Conservation (phyloP, 148 eudicot species). For the Rhododendron griersonianum region DNA sequence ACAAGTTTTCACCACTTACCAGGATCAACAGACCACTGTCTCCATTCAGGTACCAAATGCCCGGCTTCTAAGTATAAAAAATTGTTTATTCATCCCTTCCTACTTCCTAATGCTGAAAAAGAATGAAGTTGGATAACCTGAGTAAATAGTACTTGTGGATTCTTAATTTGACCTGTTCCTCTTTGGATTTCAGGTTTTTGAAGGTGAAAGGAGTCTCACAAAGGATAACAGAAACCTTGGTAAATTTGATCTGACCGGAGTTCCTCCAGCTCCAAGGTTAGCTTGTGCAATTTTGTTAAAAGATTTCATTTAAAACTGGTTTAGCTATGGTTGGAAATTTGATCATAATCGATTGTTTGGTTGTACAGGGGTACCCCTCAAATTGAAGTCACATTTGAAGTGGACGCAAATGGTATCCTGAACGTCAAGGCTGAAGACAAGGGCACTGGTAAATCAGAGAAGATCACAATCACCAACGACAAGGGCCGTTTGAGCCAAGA, state of each 20-base stretch:
- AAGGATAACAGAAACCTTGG: slow-evolving; percentile 34
- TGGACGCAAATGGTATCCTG: slow-evolving; percentile 50
- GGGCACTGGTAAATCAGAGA: slow-evolving; percentile 41
- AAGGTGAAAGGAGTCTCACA: slow-evolving; percentile 39
- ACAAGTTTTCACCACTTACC: slow-evolving; percentile 39
- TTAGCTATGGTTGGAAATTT: not conserved
- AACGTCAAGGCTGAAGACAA: slow-evolving; percentile 55
- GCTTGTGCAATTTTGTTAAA: not conserved
- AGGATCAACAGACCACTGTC: slow-evolving; percentile 39
- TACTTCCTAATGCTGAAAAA: not conserved
- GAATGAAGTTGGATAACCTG: not conserved
- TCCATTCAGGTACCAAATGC: slow-evolving; percentile 28
- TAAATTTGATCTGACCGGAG: slow-evolving; percentile 32
- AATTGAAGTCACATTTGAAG: slow-evolving; percentile 52
- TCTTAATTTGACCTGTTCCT: not conserved
- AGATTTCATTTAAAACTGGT: not conserved
- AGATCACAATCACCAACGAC: slow-evolving; percentile 51
- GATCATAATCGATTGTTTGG: not conserved
- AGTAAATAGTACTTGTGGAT: not conserved
- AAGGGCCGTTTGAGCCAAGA: slow-evolving; percentile 51
- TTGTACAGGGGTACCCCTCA: slow-evolving; percentile 49
- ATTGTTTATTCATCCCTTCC: not conserved
- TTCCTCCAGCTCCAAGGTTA: slow-evolving; percentile 40
- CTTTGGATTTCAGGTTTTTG: slow-evolving; percentile 20
- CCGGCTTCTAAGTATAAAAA: not conserved